Evolutionary conservation across 2,329 filamentous ascomycete species (phyloP).

Genomic region (Drechslera avenae): DNA sequence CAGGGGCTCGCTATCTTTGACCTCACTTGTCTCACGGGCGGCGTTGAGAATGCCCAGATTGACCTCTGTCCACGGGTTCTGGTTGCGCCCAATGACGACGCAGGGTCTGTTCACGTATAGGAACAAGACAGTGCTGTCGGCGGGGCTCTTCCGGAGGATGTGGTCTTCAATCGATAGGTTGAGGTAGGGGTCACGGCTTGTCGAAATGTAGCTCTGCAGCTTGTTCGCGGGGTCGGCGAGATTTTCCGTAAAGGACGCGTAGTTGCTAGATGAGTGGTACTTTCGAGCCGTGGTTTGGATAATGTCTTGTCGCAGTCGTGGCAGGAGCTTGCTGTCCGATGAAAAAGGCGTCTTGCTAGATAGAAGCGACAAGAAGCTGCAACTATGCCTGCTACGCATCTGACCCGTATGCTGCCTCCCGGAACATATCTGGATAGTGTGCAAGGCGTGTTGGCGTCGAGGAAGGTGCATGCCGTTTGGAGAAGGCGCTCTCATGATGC

Average conservation of each 20-base stretch:
- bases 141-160: slow-evolving; percentile 74
- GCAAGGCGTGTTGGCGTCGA: too few relatives aligned
- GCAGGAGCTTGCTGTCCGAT: too few relatives aligned
- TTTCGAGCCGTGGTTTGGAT: neutral
- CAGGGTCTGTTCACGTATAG: slow-evolving; percentile 88
- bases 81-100: slow-evolving; percentile 91
- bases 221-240: slow-evolving; percentile 39
- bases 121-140: slow-evolving; percentile 77
- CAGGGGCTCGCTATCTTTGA: slow-evolving; percentile 44
- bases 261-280: slow-evolving; percentile 6
- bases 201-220: slow-evolving; percentile 55
- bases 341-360: slow-evolving; percentile 5
- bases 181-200: slow-evolving; percentile 74
- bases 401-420: too few relatives aligned
- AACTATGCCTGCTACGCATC: neutral
- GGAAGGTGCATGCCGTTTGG: neutral
- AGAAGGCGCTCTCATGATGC: slow-evolving; percentile 1
- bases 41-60: slow-evolving; percentile 68
- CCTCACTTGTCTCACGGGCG: slow-evolving; percentile 29
- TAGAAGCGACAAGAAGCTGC: neutral
- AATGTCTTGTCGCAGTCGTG: neutral
- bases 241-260: slow-evolving; percentile 37
- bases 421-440: too few relatives aligned
- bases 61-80: slow-evolving; percentile 95
- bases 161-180: slow-evolving; percentile 96